phyloP scores from a whole-genome alignment of 2,329 filamentous ascomycete genomes.

The Nannizzia gypsea region DNA sequence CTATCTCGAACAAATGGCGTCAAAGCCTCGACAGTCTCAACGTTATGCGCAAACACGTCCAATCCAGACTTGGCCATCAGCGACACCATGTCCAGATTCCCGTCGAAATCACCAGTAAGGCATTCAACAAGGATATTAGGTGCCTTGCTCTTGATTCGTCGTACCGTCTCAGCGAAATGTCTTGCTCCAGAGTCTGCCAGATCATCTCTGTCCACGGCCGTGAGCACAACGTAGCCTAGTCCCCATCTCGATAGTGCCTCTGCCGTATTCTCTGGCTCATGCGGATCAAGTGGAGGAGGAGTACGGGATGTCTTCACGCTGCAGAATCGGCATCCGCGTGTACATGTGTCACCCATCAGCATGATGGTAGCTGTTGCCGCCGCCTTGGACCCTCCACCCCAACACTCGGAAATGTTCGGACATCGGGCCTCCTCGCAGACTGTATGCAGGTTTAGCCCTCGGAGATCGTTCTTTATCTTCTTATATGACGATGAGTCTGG shows the following conservation, averaged over 20 bases:
- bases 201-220: constrained; percentile 87
- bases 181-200: constrained; percentile 73
- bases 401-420: constrained; percentile 96
- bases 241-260: constrained; percentile 90
- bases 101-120: constrained; percentile 66
- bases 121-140: constrained; percentile 36
- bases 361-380: constrained; percentile 96
- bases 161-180: constrained; percentile 89
- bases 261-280: constrained; percentile 93
- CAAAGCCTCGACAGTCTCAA: constrained; percentile 85
- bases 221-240: constrained; percentile 88
- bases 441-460: constrained; percentile 81
- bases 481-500: constrained; percentile 79
- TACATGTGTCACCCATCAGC: constrained; percentile 98
- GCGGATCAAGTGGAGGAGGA: constrained; percentile 73
- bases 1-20: constrained; percentile 85
- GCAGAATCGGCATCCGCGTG: constrained; percentile 91
- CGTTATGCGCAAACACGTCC: constrained; percentile 94
- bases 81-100: constrained; percentile 75
- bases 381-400: constrained; percentile 80
- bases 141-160: constrained; percentile 74
- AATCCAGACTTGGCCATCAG: constrained; percentile 76
- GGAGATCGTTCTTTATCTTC: constrained; percentile 85
- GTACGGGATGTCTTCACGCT: constrained; percentile 78
- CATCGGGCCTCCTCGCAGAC: constrained; percentile 97